phyloP scores from a whole-genome alignment of 2,329 filamentous ascomycete species.

The Polytolypa hystricis region DNA sequence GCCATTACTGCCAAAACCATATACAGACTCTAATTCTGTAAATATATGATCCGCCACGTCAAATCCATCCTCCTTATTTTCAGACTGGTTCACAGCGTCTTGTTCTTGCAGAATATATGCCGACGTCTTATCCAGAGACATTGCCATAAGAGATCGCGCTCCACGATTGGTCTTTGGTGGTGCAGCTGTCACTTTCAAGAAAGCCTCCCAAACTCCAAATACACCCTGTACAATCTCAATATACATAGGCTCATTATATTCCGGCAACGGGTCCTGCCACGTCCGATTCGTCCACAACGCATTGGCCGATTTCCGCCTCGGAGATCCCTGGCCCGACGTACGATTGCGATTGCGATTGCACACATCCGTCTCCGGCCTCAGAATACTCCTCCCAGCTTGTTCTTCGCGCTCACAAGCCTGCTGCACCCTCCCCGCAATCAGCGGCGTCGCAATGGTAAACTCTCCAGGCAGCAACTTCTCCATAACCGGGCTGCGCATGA shows the following conservation, averaged over 20 bases:
- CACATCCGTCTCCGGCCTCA: background rate
- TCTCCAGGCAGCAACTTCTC: slow-evolving; percentile 27
- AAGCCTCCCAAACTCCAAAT: slow-evolving; percentile 25
- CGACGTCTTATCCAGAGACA: slow-evolving; percentile 25
- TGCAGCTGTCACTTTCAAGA: slow-evolving; percentile 24
- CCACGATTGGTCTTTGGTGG: slow-evolving; percentile 11
- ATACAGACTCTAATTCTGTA: slow-evolving; percentile 30
- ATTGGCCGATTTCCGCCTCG: slow-evolving; percentile 9
- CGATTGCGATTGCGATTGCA: background rate
- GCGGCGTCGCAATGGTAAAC: slow-evolving; percentile 31
- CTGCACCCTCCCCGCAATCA: slow-evolving; percentile 27
- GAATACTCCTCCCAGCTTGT: slow-evolving; percentile 11
- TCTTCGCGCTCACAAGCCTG: slow-evolving; percentile 15
- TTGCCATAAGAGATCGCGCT: slow-evolving; percentile 28
- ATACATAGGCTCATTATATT: slow-evolving; percentile 15
- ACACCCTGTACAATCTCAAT: slow-evolving; percentile 25
- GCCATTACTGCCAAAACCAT: slow-evolving; percentile 20
- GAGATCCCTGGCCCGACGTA: slow-evolving; percentile 1
- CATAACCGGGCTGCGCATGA: slow-evolving; percentile 26
- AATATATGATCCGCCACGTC: slow-evolving; percentile 33
- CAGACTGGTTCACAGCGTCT: slow-evolving; percentile 21
- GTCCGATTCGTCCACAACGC: slow-evolving; percentile 4
- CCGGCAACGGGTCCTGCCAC: slow-evolving; percentile 25
- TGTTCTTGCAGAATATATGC: slow-evolving; percentile 30
- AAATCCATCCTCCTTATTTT: slow-evolving; percentile 22